Base-by-base conservation (phyloP, 768 basidiomycete species). In the Amanita muscaria region DNA sequence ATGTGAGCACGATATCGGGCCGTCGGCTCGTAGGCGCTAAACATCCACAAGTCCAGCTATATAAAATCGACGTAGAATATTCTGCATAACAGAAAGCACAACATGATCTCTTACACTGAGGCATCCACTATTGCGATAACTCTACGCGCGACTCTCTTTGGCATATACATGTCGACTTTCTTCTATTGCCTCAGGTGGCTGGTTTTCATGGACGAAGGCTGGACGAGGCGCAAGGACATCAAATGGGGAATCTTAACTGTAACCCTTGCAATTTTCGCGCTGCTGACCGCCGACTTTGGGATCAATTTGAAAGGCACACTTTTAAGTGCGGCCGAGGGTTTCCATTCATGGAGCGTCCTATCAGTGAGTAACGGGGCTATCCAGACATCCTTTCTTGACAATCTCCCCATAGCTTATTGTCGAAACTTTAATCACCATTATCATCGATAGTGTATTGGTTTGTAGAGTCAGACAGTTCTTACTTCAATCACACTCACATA, bases 91-190 rank as follows among this genome's bases (percentile, higher is more conserved):
- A n/a, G n/a, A n/a, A n/a, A n/a, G n/a, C n/a, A n/a, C 33, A n/a
- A 33, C n/a, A 45, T 45, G 44, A 14, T 45, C 21, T 38, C 44
- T 22, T 25, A 24, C 29, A n/a, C 25, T 18, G 36, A 45, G 19
- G 25, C 29, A 35, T 25, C 1, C 19, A 35, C 21, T 5, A 38
- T 39, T 22, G 24, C 44, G 16, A 38, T 19, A 4, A 25, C 16
- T n/a, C 16, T 45, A 7, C 44, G 38, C 12, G 44, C 44, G 14
- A 38, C 7, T 10, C 21, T 45, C 7, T 30, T 21, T 18, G 44
- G 44, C 6, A 9, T 38, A 14, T 45, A 45, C 25, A 14, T 45
- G 27, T n/a, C 27, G 35, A 45, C 44, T 7, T 39, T 45, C 15
- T 21, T 45, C 6, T 29, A 37, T 15, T 45, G 44, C 37, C 37